Base-by-base conservation (phyloP, 2,329 filamentous ascomycete genomes). In the Tolypocladium tropicale region DNA sequence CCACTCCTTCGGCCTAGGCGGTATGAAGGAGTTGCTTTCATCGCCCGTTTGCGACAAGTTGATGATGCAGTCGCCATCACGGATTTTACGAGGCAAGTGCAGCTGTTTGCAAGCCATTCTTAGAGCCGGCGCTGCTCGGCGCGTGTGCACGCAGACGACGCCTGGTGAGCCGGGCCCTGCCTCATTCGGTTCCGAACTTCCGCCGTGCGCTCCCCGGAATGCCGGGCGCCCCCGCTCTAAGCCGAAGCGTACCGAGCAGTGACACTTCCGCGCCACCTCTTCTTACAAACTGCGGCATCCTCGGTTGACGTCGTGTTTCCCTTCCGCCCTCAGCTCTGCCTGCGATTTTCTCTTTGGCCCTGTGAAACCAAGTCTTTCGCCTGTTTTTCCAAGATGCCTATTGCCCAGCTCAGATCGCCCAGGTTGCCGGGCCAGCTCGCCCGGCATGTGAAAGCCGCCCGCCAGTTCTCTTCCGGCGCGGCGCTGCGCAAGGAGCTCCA, bases 401-500 rank as follows among this genome's bases (percentile, higher is more conserved):
- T 61, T 28, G 58, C 66, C 59, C 72, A 71, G 56, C 60, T 72
- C 53, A 64, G 69, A 63, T 65, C 71, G 46, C 64, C 69, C 56
- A 64, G 67, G 58, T 62, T 71, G 53, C 61, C 68, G 50, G 63
- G 67, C 60, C 70, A 70, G 58, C 59, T 74, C n/a, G 67, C 67
- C 53, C 66, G 68, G 61, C 73, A 75, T 68, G 68, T 72, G 66
- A 71, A 67, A 56, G 61, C 72, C 34, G 65, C 68, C 53, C 76
- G 79, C 54, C 69, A 68, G 54, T 81, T 82, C 64, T 79, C 79
- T 37, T 74, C 72, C 16, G 68, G 70, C 53, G 58, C 71, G 43
- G 64, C 70, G n/a, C 67, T 76, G 37, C 72, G 71, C 58, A 76
- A 85, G 72, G 87, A 95, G 68, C 81, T 96, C 55, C 86, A 89